Evolutionary conservation across 1,139 yeast species (phyloP), one percentile per base, ranked within the genome.

Genomic region (Pichia sp.): DNA sequence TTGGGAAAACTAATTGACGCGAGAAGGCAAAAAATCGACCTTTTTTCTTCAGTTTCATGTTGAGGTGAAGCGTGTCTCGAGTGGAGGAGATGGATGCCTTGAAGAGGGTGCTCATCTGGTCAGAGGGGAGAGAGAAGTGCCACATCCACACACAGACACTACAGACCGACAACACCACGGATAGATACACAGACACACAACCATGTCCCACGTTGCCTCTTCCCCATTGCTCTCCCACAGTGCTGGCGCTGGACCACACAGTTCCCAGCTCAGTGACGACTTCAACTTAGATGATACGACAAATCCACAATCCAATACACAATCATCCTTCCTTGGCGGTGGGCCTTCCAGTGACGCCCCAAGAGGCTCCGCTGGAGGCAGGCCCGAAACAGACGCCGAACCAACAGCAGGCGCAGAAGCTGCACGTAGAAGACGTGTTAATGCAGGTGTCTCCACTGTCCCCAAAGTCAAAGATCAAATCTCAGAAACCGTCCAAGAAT

Each of bases 401-500:
- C 11, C 44, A 14, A 17, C 33, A 12, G 14, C 19, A 10, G 61
- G 55, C 10, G 51, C 51, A 10, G 63, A 59, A 37, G 58, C 57
- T 24, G 56, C 56, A 11, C 54, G 54, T 15, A 61, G 59, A 38
- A 66, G 64, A 27, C 57, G 67, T 51, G 59, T 63, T 48, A 69
- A 76, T 62, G 69, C 80, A 64, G 75, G 79, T 55, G 71, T 81
- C 51, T 76, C 81, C 46, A 79, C 81, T 35, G 89, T 91, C 44
- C 91, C 96, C 33, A 88, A 86, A 64, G 96, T 93, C 28, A 80
- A 81, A 19, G 99, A 93, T 70, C 81, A 84, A 37, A 90, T 96
- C 6, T 97, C 96, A 52, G 97, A 91, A 63, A 88, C 89, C 58
- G 97, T 93, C 15, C 77, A 94, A 45, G 96, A 90, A 64, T 83